Evolutionary conservation across 1,139 yeast species (phyloP), one percentile per base, ranked within the genome.

Genomic region (Lodderomyces theae): DNA sequence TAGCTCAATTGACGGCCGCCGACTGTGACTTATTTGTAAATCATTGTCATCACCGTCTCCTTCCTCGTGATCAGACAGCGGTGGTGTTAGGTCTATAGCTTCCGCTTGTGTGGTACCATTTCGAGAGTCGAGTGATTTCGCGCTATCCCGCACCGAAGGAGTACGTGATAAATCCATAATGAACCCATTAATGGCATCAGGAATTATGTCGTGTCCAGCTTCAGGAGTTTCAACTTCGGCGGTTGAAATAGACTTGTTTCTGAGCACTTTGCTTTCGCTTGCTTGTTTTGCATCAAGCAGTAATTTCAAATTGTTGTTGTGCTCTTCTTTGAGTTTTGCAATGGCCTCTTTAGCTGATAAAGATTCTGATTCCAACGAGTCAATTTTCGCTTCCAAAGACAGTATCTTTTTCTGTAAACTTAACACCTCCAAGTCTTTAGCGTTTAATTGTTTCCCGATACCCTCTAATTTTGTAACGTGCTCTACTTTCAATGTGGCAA

Each of bases 41-140:
- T 28, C 31, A 6, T 37, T 37, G 6, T 38, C 39, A 25, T 39
- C 40, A 12, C 40, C 46, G n/a, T 8, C 11, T 12, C 37, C 11
- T 9, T 34, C 43, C 28, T 54, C 57, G 10, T 43, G 42, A 37
- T 57, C 60, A 6, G 58, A 53, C 13, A 52, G 46, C 2, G 61
- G 61, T 2, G 62, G 61, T 0, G 61, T 57, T 28, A 54, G 43
- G 40, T 51, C 44, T 44, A 43, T 21, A 23, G 39, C 34, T 15
- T 44, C 47, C 16, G 40, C 30, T 4, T 15, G 13, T 13, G 31
- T 17, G 4, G 38, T 11, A 28, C 46, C 37, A 13, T 15, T 31
- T 21, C 28, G 23, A 23, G 36, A 28, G 25, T 44, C 45, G 21
- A 45, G 15, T 33, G 26, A 34, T 15, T 44, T 45, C 32, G 38